phyloP scores from a whole-genome alignment of 257 asterid genomes.

The Coffea canephora region DNA sequence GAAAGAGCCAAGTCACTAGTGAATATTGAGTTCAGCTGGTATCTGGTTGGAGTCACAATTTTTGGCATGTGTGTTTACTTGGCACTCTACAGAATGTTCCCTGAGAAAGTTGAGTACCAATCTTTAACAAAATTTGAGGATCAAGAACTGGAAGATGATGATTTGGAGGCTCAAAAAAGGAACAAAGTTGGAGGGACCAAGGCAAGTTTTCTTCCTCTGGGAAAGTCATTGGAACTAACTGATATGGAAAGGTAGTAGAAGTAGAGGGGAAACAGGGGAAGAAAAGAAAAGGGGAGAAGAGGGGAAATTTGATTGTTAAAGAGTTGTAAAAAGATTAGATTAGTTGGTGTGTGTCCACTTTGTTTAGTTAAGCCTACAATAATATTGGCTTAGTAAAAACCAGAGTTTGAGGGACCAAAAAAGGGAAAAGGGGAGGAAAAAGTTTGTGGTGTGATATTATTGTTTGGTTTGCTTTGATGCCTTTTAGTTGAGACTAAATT shows the following conservation, averaged over 20 bases:
- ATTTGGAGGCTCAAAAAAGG: slow-evolving; percentile 60
- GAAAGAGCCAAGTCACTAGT: slow-evolving; percentile 73
- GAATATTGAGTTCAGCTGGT: slow-evolving; percentile 64
- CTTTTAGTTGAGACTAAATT: slow-evolving; percentile 12
- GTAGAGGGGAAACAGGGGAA: background rate
- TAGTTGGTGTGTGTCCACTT: slow-evolving; percentile 10
- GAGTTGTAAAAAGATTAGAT: slow-evolving; percentile 4
- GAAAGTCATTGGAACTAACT: slow-evolving; percentile 25
- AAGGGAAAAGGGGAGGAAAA: background rate
- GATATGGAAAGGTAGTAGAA: slow-evolving; percentile 44
- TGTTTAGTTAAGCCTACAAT: slow-evolving; percentile 25
- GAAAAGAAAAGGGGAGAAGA: background rate
- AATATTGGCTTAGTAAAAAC: slow-evolving; percentile 25
- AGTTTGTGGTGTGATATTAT: slow-evolving; percentile 3
- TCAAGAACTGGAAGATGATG: slow-evolving; percentile 26
- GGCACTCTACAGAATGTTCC: slow-evolving; percentile 30
- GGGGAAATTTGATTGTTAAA: background rate
- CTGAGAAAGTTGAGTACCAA: slow-evolving; percentile 43
- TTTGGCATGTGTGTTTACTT: slow-evolving; percentile 40
- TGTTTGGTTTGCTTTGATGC: slow-evolving; percentile 33
- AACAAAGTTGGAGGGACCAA: slow-evolving; percentile 21
- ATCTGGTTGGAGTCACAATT: slow-evolving; percentile 37
- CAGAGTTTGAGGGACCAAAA: background rate
- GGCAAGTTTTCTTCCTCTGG: slow-evolving; percentile 41
- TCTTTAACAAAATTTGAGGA: slow-evolving; percentile 35